Conservation (phyloP, 192 early-diverging fungal genomes). For the Rhizoclosmatium sp. region DNA sequence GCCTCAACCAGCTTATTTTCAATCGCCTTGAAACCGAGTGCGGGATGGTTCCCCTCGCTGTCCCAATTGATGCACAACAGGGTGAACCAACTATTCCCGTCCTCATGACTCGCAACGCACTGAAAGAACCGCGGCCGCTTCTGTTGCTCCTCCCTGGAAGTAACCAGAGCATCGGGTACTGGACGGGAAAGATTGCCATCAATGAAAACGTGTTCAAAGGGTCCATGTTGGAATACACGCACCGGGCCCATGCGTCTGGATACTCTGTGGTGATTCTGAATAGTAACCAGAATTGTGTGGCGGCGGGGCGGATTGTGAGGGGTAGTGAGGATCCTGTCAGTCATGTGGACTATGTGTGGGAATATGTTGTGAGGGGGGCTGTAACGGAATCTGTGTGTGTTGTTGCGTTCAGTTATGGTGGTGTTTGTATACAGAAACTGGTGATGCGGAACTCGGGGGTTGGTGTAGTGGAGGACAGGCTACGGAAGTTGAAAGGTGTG, state of each 20-base stretch:
- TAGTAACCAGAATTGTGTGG: slow-evolving; percentile 13
- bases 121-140: slow-evolving; percentile 17
- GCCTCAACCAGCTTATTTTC: slow-evolving; percentile 1
- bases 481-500: slow-evolving; percentile 2
- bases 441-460: background rate
- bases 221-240: slow-evolving; percentile 30
- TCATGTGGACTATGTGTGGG: slow-evolving; percentile 25
- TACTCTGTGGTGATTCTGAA: slow-evolving; percentile 27
- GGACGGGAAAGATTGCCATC: slow-evolving; percentile 38
- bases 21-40: slow-evolving; percentile 14
- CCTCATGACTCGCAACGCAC: slow-evolving; percentile 11
- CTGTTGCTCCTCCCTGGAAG: slow-evolving; percentile 30
- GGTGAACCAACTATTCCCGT: background rate
- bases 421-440: slow-evolving; percentile 18
- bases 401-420: slow-evolving; percentile 31
- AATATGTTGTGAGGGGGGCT: background rate
- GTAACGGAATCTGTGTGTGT: background rate
- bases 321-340: slow-evolving; percentile 18
- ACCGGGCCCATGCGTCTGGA: slow-evolving; percentile 13
- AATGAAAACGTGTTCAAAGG: slow-evolving; percentile 18
- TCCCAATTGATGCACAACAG: slow-evolving; percentile 26
- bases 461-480: background rate
- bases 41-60: background rate
- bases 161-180: slow-evolving; percentile 23
- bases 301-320: background rate